Conservation (phyloP, 305 asterid genomes). For the Euphrasia arctica region DNA sequence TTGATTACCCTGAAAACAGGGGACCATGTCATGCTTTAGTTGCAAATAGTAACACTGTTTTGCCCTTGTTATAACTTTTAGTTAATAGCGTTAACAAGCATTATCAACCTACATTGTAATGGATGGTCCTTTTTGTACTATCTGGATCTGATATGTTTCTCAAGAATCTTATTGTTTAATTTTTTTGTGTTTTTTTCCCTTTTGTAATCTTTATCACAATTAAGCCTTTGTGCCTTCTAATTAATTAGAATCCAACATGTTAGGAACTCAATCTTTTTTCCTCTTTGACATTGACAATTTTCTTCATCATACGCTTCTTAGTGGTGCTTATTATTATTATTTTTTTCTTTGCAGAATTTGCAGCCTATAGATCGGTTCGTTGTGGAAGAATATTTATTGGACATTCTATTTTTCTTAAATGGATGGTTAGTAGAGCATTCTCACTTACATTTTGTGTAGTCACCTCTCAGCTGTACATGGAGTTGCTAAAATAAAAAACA, state of each 20-base stretch:
- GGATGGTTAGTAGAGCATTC: slow-evolving; percentile 75
- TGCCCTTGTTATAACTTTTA: background rate
- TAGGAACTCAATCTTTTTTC: background rate
- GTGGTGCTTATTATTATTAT: slow-evolving; percentile 27
- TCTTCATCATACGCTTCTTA: slow-evolving; percentile 22
- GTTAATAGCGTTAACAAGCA: background rate
- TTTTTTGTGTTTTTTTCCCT: background rate
- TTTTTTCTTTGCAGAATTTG: slow-evolving; percentile 61
- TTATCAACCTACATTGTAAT: background rate
- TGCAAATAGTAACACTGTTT: slow-evolving; percentile 11
- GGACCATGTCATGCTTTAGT: slow-evolving; percentile 9
- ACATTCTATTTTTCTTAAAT: slow-evolving; percentile 83
- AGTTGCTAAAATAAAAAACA: slow-evolving; percentile 9
- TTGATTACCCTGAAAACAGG: slow-evolving; percentile 6
- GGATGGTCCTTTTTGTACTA: background rate
- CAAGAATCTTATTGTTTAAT: background rate
- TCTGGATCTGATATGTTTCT: background rate
- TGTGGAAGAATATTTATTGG: slow-evolving; percentile 95
- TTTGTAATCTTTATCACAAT: background rate
- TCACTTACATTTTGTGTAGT: slow-evolving; percentile 9
- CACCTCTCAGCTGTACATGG: background rate
- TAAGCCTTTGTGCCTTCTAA: slow-evolving; percentile 14
- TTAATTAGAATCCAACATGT: background rate
- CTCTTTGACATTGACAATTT: background rate
- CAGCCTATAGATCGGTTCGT: slow-evolving; percentile 89